Evolutionary conservation across 1,139 yeast genomes (phyloP).

Genomic region (Sugiyamaella xylanicola): DNA sequence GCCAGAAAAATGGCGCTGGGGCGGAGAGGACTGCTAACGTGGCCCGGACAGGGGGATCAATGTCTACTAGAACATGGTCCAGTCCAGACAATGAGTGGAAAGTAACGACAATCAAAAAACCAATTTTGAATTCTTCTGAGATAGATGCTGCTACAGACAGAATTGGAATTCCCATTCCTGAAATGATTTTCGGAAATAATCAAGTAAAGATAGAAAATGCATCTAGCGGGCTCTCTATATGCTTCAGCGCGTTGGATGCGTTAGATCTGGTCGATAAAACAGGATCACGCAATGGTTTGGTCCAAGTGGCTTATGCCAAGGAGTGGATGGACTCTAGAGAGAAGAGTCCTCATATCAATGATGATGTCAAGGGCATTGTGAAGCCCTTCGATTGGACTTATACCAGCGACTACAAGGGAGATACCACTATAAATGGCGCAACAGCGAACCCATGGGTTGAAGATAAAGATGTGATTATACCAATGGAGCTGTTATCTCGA

Average conservation of each 20-base stretch:
- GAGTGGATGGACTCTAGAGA: constrained; percentile 77
- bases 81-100: constrained; percentile 54
- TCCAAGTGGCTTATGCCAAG: constrained; percentile 82
- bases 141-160: constrained; percentile 66
- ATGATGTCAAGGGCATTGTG: constrained; percentile 54
- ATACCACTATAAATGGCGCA: constrained; percentile 34
- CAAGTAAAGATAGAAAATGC: constrained; percentile 52
- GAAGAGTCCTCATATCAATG: constrained; percentile 37
- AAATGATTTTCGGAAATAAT: constrained; percentile 96
- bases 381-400: constrained; percentile 98
- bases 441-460: constrained; percentile 26
- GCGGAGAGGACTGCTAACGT: background rate
- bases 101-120: constrained; percentile 68
- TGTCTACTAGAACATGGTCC: constrained; percentile 3
- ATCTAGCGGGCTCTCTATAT: constrained; percentile 50
- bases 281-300: constrained; percentile 50
- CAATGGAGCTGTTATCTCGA: constrained; percentile 64
- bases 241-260: constrained; percentile 80
- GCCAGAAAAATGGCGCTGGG: background rate
- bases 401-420: constrained; percentile 76
- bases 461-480: constrained; percentile 49
- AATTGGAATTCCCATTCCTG: constrained; percentile 84
- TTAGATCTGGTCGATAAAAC: constrained; percentile 62
- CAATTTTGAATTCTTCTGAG: constrained; percentile 74
- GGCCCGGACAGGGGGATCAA: no score